phyloP scores from a whole-genome alignment of 2,329 filamentous ascomycete species.

The Microcyclospora pomicola region DNA sequence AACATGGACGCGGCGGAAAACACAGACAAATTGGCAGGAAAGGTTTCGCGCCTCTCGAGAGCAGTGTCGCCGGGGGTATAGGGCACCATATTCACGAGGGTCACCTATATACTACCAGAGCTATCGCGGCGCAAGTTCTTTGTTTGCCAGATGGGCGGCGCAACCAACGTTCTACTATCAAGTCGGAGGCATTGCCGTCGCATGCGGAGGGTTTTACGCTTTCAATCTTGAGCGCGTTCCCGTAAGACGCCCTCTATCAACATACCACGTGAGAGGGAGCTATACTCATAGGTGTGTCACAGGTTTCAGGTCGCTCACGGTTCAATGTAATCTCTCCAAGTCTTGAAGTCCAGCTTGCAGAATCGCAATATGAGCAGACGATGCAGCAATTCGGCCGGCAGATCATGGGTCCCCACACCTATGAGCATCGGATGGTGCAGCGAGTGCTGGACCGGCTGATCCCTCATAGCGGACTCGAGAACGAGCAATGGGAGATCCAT shows the following conservation, averaged over 20 bases:
- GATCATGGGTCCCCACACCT: constrained; percentile 48
- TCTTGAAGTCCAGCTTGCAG: constrained; percentile 40
- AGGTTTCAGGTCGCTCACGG: constrained; percentile 51
- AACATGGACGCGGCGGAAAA: neutral
- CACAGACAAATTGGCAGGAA: too few relatives aligned
- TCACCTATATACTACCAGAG: constrained; percentile 14
- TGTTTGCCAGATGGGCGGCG: constrained; percentile 26
- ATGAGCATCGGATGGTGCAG: constrained; percentile 42
- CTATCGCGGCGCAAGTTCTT: constrained; percentile 12
- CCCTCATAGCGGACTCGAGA: constrained; percentile 48
- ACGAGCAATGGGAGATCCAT: constrained; percentile 52
- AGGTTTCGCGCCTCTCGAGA: too few relatives aligned
- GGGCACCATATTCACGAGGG: too few relatives aligned
- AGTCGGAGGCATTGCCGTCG: constrained; percentile 28
- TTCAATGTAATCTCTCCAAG: constrained; percentile 56
- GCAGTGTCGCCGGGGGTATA: too few relatives aligned
- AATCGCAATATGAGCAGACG: constrained; percentile 43
- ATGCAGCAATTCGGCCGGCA: constrained; percentile 39
- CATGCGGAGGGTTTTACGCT: constrained; percentile 46
- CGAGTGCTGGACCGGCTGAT: constrained; percentile 53
- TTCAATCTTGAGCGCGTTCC: constrained; percentile 59
- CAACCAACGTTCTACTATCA: constrained; percentile 36
- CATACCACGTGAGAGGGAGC: too few relatives aligned
- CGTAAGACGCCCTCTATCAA: constrained; percentile 6
- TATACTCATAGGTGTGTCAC: constrained; percentile 16